Base-by-base conservation (phyloP, 2,329 filamentous ascomycete species). In the Exophiala alcalophila region DNA sequence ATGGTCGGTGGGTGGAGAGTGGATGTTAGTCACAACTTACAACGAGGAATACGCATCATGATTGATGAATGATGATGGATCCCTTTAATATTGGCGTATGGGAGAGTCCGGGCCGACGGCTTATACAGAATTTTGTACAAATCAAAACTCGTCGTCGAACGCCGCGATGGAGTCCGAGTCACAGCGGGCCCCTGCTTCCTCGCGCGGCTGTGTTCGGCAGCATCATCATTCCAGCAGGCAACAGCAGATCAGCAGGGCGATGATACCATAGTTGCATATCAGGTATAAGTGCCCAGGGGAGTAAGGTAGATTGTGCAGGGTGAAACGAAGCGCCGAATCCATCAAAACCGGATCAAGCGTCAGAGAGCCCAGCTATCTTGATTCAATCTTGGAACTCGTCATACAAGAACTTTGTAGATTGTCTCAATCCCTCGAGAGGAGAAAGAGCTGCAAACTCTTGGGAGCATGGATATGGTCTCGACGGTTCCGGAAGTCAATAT, bases 311-410 rank as follows among this genome's bases (percentile, higher is more conserved):
- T n/a, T 66, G 63, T 65, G 36, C 58, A 56, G 59, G 62, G 59
- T 63, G 63, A 66, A 66, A 65, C 62, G 62, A 61, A 60, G 59
- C 54, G 55, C 55, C 50, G 54, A 48, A 44, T 54, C 56, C 58
- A 61, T 41, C 21, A 11, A 14, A 18, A 45, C 23, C 35, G 39
- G 57, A 61, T 47, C 54, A 46, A 48, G 57, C 57, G 57, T 63
- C 63, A 65, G 63, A 66, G 62, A 66, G 59, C 55, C 63, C 61
- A 43, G 42, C 38, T 23, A 41, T 43, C 33, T 34, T 45, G 3
- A 20, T 28, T 63, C 52, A 18, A 58, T 61, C 53, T 62, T 54
- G 61, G 61, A 63, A 56, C 47, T 15, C 35, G 26, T 47, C 34
- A 9, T 45, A 24, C 16, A 23, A 31, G 40, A 50, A 51, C 10